Evolutionary conservation across 495 filamentous ascomycete genomes (phyloP), one percentile per base, ranked within the genome.

Genomic region (Tuber calosporum): DNA sequence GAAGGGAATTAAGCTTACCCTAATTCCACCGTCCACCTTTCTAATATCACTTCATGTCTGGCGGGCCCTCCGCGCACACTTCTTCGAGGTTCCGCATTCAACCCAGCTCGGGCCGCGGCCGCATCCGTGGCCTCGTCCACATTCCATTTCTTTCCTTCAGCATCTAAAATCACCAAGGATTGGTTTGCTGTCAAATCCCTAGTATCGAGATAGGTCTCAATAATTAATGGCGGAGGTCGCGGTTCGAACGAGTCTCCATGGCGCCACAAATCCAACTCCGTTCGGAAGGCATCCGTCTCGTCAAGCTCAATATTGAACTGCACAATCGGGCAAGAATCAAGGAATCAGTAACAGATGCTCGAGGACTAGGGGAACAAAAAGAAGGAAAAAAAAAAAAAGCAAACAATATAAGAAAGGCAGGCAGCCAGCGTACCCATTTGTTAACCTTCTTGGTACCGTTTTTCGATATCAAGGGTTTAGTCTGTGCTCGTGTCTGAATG

Each of bases 241-340:
- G 90, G 89, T 38, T 91, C 88, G 66, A 90, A 87, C 68, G 90
- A 87, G 83, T 94, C 92, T 73, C 89, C 91, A 41, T 83, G 86
- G 83, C 87, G 90, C 93, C 93, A 99, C 62, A 89, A 85, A 75
- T 87, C 86, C 42, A 97, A 85, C 73, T 93, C 90, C 72, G 96
- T 90, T 79, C 88, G 85, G 75, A 95, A 91, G 66, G 89, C 88
- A 79, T 96, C 93, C 71, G 93, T 94, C 71, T 99, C 95, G 76
- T 97, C 93, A 67, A 97, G 86, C 69, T 97, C 92, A 75, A 97
- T 88, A 81, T 96, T 95, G 83, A 97, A 99, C 95, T 98, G 73
- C 70, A 39, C 58, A 73, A 26, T 37, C 48, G 17, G 48, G 37
- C 43, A 75, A 69, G 15, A 26, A 62, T 26, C 26, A 62, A 62